These are phyloP conservation scores for Colletotrichum cuscutae DNA, from an alignment of 2,329 filamentous ascomycete genomes.

Conservation along the genomic window DNA sequence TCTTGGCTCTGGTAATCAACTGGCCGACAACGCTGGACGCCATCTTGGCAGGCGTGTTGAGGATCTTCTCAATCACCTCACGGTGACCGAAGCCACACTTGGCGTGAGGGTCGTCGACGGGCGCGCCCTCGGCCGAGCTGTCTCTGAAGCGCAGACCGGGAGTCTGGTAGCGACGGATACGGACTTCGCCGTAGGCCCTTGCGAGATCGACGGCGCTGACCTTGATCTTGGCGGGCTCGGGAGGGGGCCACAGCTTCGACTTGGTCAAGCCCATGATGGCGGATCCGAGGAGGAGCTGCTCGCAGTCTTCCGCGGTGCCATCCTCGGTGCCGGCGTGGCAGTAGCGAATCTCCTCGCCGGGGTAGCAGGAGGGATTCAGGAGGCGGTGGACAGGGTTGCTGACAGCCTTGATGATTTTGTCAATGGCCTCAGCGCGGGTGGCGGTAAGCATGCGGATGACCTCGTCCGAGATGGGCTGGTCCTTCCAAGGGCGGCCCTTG, in stretches of 20 bases:
- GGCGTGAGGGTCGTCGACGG: constrained; percentile 25
- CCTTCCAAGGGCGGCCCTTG: constrained; percentile 22
- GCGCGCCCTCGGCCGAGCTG: constrained; percentile 11
- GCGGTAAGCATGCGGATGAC: constrained; percentile 28
- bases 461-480: constrained; percentile 29
- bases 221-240: constrained; percentile 28
- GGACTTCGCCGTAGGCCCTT: constrained; percentile 25
- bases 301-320: constrained; percentile 31
- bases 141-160: constrained; percentile 31
- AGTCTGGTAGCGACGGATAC: constrained; percentile 33
- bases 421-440: constrained; percentile 30
- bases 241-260: constrained; percentile 23
- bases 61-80: constrained; percentile 29
- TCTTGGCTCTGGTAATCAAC: constrained; percentile 29
- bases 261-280: constrained; percentile 34
- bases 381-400: constrained; percentile 34
- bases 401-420: constrained; percentile 33
- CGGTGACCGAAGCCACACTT: constrained; percentile 30
- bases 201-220: constrained; percentile 33
- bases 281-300: constrained; percentile 32
- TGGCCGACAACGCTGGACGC: constrained; percentile 22
- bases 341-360: constrained; percentile 28
- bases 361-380: constrained; percentile 31
- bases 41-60: constrained; percentile 31
- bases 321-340: constrained; percentile 31